Evolutionary conservation across 495 filamentous ascomycete species (phyloP).

Genomic region (Penicillium coprophilum): DNA sequence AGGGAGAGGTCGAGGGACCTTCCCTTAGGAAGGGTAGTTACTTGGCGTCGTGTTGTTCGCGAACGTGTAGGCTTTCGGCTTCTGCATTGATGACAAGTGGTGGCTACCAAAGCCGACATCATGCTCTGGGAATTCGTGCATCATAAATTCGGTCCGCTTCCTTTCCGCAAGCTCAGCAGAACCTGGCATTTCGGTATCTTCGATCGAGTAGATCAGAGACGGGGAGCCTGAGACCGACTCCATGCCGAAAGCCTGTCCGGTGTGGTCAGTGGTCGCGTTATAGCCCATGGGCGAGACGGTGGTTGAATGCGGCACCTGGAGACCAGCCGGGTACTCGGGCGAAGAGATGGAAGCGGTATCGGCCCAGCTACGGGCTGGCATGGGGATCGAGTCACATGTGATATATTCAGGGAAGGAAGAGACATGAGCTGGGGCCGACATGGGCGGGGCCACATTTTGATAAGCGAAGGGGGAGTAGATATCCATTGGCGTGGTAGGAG

Average conservation of each 20-base stretch:
- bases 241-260: conserved; percentile 26
- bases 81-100: conserved; percentile 39
- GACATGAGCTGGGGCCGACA: conserved; percentile 49
- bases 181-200: conserved; percentile 35
- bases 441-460: conserved; percentile 40
- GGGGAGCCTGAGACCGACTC: conserved; percentile 35
- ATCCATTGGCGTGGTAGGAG: conserved; percentile 45
- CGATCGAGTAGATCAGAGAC: conserved; percentile 38
- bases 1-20: neutral
- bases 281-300: conserved; percentile 41
- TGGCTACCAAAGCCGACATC: conserved; percentile 41
- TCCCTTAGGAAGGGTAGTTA: conserved; percentile 33
- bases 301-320: conserved; percentile 36
- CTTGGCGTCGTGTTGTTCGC: conserved; percentile 41
- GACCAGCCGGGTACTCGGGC: conserved; percentile 38
- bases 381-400: conserved; percentile 30
- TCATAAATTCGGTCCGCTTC: conserved; percentile 43
- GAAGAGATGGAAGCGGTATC: conserved; percentile 44
- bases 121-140: conserved; percentile 47
- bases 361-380: conserved; percentile 44
- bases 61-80: conserved; percentile 47
- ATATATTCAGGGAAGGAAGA: conserved; percentile 45
- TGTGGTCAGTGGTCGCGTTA: conserved; percentile 32
- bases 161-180: conserved; percentile 27
- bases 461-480: conserved; percentile 44